Evolutionary conservation across 2,329 filamentous ascomycete species (phyloP).

Genomic region (Pseudogymnoascus sp.): DNA sequence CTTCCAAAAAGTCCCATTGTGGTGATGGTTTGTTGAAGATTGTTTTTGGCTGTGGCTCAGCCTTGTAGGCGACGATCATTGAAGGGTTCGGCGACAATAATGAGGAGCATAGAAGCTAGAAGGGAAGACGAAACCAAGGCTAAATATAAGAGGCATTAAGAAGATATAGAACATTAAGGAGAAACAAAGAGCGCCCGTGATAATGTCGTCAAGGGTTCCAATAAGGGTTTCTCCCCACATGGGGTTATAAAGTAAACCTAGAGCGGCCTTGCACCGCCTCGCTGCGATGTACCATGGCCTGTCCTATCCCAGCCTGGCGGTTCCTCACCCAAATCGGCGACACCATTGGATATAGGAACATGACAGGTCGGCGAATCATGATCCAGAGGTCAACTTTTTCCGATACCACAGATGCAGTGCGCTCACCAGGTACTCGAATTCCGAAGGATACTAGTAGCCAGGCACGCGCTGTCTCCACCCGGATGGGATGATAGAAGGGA

Average conservation of each 20-base stretch:
- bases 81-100: not conserved
- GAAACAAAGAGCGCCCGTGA: slow-evolving; percentile 5
- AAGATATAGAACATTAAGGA: not conserved
- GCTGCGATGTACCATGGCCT: not conserved
- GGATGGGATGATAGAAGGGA: not conserved
- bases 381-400: not conserved
- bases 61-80: slow-evolving; percentile 8
- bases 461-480: not conserved
- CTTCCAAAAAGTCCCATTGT: slow-evolving; percentile 7
- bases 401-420: slow-evolving; percentile 1
- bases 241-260: slow-evolving; percentile 4
- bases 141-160: slow-evolving; percentile 1
- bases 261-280: slow-evolving; percentile 4
- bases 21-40: slow-evolving; percentile 13
- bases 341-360: not conserved
- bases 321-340: not conserved
- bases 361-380: not conserved
- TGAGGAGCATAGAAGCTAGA: not conserved
- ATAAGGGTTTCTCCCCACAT: not conserved
- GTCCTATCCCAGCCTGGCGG: not conserved
- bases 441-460: not conserved
- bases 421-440: not conserved
- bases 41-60: slow-evolving; percentile 3
- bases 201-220: slow-evolving; percentile 5
- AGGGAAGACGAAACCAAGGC: not conserved